Evolutionary conservation across 2,329 filamentous ascomycete genomes (phyloP), one percentile per base, ranked within the genome.

Genomic region (Talaromyces sp.): DNA sequence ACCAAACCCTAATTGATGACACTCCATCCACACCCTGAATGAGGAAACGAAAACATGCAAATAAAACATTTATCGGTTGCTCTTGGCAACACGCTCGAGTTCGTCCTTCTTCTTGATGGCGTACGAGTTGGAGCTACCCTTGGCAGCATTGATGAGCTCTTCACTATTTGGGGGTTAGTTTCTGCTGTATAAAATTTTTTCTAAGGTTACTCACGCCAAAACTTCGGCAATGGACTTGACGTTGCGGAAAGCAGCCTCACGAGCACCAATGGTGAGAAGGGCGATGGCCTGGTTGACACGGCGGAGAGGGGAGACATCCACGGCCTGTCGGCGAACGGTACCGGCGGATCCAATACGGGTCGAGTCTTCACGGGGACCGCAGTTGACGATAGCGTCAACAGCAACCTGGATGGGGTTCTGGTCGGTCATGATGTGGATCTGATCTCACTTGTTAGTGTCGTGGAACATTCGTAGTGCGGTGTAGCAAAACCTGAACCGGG

Each of bases 91-190:
- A 95, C 95, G 95, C 90, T 99, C 95, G 85, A 99, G 84, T 90
- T 99, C 96, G 83, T 99, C 95, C 93, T 99, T 99, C 92, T 99
- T 99, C 92, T 99, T 99, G 89, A 99, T 99, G 77, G 96, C 95
- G 82, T 98, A 99, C 73, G 93, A 97, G 92, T 99, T 99, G 85
- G 91, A 96, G 89, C 90, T 96, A 78, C 95, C 95, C 92, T 99
- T 99, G 82, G 96, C 96, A 80, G 96, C 96, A 88, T 99, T 99
- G 90, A 99, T 98, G 81, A 99, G 88, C 89, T 99, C 95, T 85
- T 99, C 96, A 58, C 58, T 59, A 47, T 49, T 28, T 9, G 19
- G 30, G 52, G 28, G 39, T 60, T 60, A 60, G 53, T 39, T 55
- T 55, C 52, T 42, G 36, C 30, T 19, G 27, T 52, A 6, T 22